Evolutionary conservation across 2,329 filamentous ascomycete species (phyloP).

Genomic region (Hypomyces perniciosus): DNA sequence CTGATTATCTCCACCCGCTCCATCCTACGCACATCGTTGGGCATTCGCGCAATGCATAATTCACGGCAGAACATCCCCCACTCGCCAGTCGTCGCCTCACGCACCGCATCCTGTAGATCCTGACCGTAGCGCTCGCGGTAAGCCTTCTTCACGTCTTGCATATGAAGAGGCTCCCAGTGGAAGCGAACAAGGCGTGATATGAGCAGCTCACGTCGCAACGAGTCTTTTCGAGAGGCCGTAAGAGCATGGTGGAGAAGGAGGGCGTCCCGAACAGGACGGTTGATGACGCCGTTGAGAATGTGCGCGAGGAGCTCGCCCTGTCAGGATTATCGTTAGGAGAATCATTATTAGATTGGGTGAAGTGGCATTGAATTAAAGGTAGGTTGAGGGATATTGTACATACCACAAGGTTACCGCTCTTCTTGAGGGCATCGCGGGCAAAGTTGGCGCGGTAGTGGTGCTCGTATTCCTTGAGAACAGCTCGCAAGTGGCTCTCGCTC

Average conservation of each 20-base stretch:
- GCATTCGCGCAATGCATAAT: conserved; percentile 58
- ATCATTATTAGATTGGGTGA: neutral
- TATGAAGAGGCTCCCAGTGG: conserved; percentile 85
- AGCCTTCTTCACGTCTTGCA: conserved; percentile 71
- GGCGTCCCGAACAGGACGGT: conserved; percentile 87
- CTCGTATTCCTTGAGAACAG: conserved; percentile 74
- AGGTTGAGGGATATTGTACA: conserved; percentile 33
- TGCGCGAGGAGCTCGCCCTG: conserved; percentile 93
- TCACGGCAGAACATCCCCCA: conserved; percentile 72
- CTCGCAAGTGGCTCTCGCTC: conserved; percentile 74
- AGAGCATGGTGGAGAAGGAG: conserved; percentile 88
- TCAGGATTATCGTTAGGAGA: neutral
- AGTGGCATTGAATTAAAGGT: neutral
- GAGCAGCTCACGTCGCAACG: conserved; percentile 74
- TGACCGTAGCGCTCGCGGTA: conserved; percentile 72
- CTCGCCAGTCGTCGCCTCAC: conserved; percentile 68
- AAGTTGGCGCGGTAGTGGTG: conserved; percentile 71
- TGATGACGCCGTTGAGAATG: conserved; percentile 94
- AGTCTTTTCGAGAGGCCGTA: conserved; percentile 62
- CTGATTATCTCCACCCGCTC: conserved; percentile 19
- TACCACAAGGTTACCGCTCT: conserved; percentile 89
- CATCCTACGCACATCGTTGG: conserved; percentile 51
- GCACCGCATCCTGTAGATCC: conserved; percentile 71
- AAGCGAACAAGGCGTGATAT: conserved; percentile 82
- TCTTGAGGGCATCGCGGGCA: conserved; percentile 77